These are phyloP conservation scores for Acanthamoeba divionensis DNA, from an alignment of 208 protist species.

Conservation along the genomic window DNA sequence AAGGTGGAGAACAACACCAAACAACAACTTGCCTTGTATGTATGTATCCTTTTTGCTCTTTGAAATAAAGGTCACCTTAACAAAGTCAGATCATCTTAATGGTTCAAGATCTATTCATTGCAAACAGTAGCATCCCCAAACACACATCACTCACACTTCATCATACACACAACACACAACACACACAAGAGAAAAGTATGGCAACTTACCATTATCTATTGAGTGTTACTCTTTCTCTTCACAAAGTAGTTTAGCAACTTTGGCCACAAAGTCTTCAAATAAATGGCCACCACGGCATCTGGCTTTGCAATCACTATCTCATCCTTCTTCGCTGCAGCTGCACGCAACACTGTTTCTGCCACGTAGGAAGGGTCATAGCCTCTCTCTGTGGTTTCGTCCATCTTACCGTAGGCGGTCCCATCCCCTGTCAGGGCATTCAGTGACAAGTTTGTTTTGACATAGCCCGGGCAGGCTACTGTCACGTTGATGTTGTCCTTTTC, in stretches of 20 bases:
- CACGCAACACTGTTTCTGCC: neutral
- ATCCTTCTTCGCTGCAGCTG: neutral
- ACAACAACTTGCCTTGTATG: too few species aligned
- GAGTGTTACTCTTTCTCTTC: neutral
- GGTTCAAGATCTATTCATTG: too few species aligned
- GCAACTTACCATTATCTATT: too few species aligned
- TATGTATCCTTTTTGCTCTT: too few species aligned
- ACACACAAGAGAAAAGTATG: too few species aligned
- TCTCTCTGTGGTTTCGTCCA: slow-evolving; percentile 58
- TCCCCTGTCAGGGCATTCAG: slow-evolving; percentile 42
- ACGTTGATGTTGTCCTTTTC: neutral
- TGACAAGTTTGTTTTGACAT: slow-evolving; percentile 57
- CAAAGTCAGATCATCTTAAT: too few species aligned
- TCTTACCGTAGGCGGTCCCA: slow-evolving; percentile 51
- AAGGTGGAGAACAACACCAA: too few species aligned
- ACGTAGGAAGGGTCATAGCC: slow-evolving; percentile 12
- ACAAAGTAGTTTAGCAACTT: neutral
- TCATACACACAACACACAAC: too few species aligned
- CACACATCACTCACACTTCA: too few species aligned
- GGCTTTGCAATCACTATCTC: neutral
- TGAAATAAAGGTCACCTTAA: too few species aligned
- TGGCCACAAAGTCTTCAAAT: neutral
- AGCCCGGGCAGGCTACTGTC: slow-evolving; percentile 53
- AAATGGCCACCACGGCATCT: neutral
- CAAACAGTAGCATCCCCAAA: too few species aligned